Percentiles rank a stretch among this genome's conserved stretches.
Conservation (phyloP, 345 rosid genomes). For the Mangifera indica region DNA sequence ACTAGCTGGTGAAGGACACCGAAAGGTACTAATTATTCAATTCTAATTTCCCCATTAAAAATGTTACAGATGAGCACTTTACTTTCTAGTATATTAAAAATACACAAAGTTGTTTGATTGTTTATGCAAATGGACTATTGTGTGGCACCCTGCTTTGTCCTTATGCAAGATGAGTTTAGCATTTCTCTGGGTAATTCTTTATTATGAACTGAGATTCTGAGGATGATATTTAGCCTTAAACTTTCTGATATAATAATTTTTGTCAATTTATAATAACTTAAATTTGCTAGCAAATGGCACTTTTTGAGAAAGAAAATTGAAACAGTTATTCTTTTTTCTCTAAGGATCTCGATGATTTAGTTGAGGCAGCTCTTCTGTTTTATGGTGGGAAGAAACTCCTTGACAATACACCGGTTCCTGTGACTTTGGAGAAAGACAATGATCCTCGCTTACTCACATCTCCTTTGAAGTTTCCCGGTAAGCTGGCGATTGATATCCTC, state of each 20-base stretch:
- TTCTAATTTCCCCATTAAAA: conserved; percentile 5
- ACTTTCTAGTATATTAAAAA: not conserved
- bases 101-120: not conserved
- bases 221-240: not conserved
- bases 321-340: conserved; percentile 13
- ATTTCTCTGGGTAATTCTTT: not conserved
- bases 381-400: conserved; percentile 72
- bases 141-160: not conserved
- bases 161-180: not conserved
- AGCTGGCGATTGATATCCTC: conserved; percentile 79
- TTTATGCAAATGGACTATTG: not conserved
- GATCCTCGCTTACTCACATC: conserved; percentile 75
- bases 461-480: conserved; percentile 94
- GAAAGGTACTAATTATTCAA: conserved; percentile 52
- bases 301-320: not conserved
- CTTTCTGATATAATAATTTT: not conserved
- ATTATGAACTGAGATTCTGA: not conserved
- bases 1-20: conserved; percentile 81
- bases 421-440: conserved; percentile 74
- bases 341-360: conserved; percentile 86
- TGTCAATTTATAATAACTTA: not conserved
- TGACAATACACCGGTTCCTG: conserved; percentile 62
- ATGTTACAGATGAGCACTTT: conserved; percentile 2
- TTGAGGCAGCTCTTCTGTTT: conserved; percentile 79
- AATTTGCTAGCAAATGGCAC: not conserved